A percentile compares a stretch with the other conserved stretches of the same genome.
Conservation (phyloP, 768 basidiomycete genomes). For the Sarcodon sp. region DNA sequence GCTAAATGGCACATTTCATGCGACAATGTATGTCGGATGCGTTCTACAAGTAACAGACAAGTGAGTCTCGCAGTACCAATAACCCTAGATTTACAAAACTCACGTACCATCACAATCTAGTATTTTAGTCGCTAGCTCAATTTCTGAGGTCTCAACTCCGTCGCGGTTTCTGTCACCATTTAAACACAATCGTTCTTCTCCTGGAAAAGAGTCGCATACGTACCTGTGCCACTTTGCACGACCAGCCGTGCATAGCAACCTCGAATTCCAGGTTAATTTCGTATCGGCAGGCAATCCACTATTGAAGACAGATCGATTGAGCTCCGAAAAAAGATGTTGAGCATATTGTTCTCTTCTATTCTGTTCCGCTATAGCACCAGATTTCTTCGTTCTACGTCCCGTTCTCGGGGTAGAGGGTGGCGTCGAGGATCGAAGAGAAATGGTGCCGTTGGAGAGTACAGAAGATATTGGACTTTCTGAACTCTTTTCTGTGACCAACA, state of each 20-base stretch:
- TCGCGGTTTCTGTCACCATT: constrained; percentile 31
- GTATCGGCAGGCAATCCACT: constrained; percentile 39
- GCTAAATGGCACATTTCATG: constrained; percentile 94
- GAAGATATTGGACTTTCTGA: neutral
- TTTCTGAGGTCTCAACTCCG: constrained; percentile 46
- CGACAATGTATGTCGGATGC: constrained; percentile 70
- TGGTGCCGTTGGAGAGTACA: constrained; percentile 7
- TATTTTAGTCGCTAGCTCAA: constrained; percentile 76
- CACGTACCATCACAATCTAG: constrained; percentile 58
- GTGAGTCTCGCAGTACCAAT: neutral
- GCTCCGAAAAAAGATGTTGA: constrained; percentile 39
- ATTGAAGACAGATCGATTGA: constrained; percentile 47
- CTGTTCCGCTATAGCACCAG: constrained; percentile 27
- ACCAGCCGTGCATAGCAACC: constrained; percentile 57
- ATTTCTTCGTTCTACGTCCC: constrained; percentile 24
- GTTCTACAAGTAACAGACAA: constrained; percentile 30
- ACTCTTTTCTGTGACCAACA: constrained; percentile 1
- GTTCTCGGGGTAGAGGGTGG: constrained; percentile 5
- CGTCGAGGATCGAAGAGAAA: constrained; percentile 5
- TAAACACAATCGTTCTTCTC: neutral
- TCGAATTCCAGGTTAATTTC: constrained; percentile 52
- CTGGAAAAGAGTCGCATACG: neutral
- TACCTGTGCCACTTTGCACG: constrained; percentile 54
- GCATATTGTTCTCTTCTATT: constrained; percentile 39
- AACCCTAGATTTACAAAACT: neutral